Conservation (phyloP, 169 alveolate species). For the Plasmodium cynomolgi region DNA sequence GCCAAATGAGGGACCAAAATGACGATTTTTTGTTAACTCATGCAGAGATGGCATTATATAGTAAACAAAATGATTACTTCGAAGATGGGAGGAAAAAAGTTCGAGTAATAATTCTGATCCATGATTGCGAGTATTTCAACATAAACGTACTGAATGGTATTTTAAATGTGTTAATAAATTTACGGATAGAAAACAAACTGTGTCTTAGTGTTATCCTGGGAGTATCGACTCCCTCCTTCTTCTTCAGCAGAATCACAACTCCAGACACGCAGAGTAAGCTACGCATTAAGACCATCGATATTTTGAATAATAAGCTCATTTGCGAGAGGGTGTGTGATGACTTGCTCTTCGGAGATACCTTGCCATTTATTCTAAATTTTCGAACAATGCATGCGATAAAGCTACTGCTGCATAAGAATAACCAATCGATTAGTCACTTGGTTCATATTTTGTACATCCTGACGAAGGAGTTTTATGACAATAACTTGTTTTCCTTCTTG, state of each 20-base stretch:
- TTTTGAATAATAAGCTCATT: slow-evolving; percentile 26
- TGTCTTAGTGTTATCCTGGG: slow-evolving; percentile 63
- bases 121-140: slow-evolving; percentile 64
- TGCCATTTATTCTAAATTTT: slow-evolving; percentile 36
- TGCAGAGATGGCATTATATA: slow-evolving; percentile 8
- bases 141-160: slow-evolving; percentile 60
- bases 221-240: slow-evolving; percentile 55
- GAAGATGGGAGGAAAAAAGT: slow-evolving; percentile 60
- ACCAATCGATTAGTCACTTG: slow-evolving; percentile 62
- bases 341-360: slow-evolving; percentile 10
- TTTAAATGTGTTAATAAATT: slow-evolving; percentile 48
- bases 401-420: slow-evolving; percentile 48
- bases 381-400: slow-evolving; percentile 48
- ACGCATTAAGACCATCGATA: slow-evolving; percentile 45
- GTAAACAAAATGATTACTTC: slow-evolving; percentile 30
- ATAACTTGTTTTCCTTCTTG: slow-evolving; percentile 39
- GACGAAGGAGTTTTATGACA: slow-evolving; percentile 64
- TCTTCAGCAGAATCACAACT: slow-evolving; percentile 46
- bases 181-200: slow-evolving; percentile 30
- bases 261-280: slow-evolving; percentile 68
- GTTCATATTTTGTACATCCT: slow-evolving; percentile 42
- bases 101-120: slow-evolving; percentile 23
- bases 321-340: slow-evolving; percentile 45
- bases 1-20: background rate
- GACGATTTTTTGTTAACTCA: background rate